A percentile compares a stretch with the other conserved stretches of the same genome.
phyloP scores from a whole-genome alignment of 1,139 yeast species.

The Spathaspora sp. region DNA sequence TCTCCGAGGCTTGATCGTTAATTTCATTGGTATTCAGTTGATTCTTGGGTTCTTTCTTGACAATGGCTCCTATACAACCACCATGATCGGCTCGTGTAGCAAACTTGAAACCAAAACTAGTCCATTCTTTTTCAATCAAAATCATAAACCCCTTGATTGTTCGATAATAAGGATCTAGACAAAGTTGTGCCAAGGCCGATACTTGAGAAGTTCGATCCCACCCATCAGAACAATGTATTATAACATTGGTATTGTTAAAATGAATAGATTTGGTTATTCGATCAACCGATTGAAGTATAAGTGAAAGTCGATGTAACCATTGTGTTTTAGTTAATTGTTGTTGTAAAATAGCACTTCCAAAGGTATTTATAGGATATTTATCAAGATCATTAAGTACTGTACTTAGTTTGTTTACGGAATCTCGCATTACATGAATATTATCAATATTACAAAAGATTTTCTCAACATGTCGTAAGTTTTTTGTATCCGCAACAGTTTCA shows the following conservation, averaged over 20 bases:
- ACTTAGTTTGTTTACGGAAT: constrained; percentile 65
- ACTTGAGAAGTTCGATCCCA: constrained; percentile 97
- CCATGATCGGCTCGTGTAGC: constrained; percentile 80
- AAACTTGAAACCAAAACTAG: constrained; percentile 90
- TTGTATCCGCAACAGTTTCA: not conserved
- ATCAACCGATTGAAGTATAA: constrained; percentile 74
- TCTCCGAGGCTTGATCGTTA: constrained; percentile 14
- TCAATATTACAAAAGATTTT: constrained; percentile 88
- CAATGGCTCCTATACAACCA: constrained; percentile 45
- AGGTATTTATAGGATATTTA: constrained; percentile 30
- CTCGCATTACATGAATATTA: constrained; percentile 93
- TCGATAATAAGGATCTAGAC: constrained; percentile 87
- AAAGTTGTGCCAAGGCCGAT: constrained; percentile 78
- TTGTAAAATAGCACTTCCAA: constrained; percentile 30
- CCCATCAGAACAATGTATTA: constrained; percentile 95
- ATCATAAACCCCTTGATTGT: constrained; percentile 85
- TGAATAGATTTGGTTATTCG: constrained; percentile 77
- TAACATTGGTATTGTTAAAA: constrained; percentile 75
- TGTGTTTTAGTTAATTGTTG: constrained; percentile 60
- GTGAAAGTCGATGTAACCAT: constrained; percentile 76
- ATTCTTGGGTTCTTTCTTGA: constrained; percentile 21
- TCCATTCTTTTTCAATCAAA: constrained; percentile 91
- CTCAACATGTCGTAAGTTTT: constrained; percentile 29
- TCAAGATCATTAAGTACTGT: constrained; percentile 72
- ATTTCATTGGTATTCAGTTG: constrained; percentile 8